A percentile compares a stretch with the other conserved stretches of the same genome.
phyloP scores from a whole-genome alignment of 768 basidiomycete species.

The Hericium rajendrae region DNA sequence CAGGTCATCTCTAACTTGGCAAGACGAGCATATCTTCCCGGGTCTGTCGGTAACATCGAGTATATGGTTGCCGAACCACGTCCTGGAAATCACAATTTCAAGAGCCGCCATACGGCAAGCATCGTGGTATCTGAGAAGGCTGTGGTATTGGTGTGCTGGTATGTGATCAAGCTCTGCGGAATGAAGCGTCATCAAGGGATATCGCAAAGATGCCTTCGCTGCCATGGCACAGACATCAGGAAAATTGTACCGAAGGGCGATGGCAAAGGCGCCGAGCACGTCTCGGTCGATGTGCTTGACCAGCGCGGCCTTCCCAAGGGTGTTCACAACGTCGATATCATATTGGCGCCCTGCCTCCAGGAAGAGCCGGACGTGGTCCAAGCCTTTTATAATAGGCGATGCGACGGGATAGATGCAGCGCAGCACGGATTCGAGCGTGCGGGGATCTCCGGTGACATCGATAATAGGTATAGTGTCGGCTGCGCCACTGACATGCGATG shows the following conservation, averaged over 20 bases:
- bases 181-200: background rate
- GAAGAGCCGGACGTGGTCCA: background rate
- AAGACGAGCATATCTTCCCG: no score
- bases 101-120: background rate
- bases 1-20: no score
- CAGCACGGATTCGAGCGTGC: background rate
- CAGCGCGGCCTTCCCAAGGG: background rate
- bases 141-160: background rate
- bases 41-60: no score
- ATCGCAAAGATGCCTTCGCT: background rate
- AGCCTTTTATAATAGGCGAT: background rate
- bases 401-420: background rate
- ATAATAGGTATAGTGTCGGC: background rate
- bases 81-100: background rate
- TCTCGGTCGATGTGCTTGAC: background rate
- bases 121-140: background rate
- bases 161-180: background rate
- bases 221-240: background rate
- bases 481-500: no score
- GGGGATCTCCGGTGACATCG: background rate
- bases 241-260: background rate
- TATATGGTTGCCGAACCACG: background rate
- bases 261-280: background rate
- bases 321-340: background rate
- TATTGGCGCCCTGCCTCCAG: background rate